Base-by-base conservation (phyloP, 148 eudicot species). In the Hydrangea macrophylla region DNA sequence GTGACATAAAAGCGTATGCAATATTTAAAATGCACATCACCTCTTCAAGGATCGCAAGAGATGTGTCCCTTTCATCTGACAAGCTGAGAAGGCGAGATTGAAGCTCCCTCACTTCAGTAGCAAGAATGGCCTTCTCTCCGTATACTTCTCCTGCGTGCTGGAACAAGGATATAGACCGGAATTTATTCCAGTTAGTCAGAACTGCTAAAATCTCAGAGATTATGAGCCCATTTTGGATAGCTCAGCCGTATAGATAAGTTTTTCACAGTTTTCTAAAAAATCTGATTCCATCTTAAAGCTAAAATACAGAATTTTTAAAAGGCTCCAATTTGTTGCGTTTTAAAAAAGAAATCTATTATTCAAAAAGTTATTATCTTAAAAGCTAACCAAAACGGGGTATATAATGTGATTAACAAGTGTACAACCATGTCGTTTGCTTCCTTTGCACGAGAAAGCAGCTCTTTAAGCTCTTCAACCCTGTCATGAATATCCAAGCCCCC, bases 111-210 rank as follows among this genome's bases (percentile, higher is more conserved):
- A 80, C 78, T 77, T 88, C 97, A 50, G 97, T 90, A 48, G 83
- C 85, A 56, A 94, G 76, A 64, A 94, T 87, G 42, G 97, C 85
- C 84, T 80, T 94, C 71, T 94, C 96, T 65, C 92, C 98, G 75
- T 86, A 86, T 20, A 94, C 97, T 77, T 90, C 96, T 42, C 97
- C 96, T 55, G 90, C 87, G 81, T 85, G 96, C 98, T 94, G 87
- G 65, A 65, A 22, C 20, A 56, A 50, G 30, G 9, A 59, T 26
- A 60, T 60, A 51, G 17, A 26, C 13, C n/a, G 30, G 30, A 8
- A 26, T 60, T 5, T 6, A 37, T 53, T 18, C 40, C 3, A 31
- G 67, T 58, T 18, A 51, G 64, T 65, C 42, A 39, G 48, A 36
- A 61, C 53, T 39, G 28, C 55, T 18, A 68, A 9, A 24, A 7